Base-by-base conservation (phyloP, 1,139 yeast genomes). In the Geotrichum klebahnii region DNA sequence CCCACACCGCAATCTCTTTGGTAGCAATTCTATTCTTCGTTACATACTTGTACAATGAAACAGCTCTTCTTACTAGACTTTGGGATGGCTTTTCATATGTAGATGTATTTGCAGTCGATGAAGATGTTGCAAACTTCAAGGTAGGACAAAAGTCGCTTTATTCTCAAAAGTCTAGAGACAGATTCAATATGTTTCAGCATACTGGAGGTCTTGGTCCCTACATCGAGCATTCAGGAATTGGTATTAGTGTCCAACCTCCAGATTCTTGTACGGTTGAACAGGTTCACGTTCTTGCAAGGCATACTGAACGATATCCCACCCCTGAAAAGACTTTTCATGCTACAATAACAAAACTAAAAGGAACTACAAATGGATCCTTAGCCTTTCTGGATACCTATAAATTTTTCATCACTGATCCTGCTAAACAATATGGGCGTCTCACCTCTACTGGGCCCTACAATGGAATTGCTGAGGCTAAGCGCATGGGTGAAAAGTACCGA, bases 171-270 rank as follows among this genome's bases (percentile, higher is more conserved):
- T 37, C 43, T 12, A 20, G 40, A 12, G 49, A 38, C 42, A 28
- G 33, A 22, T 52, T 49, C 37, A 44, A 43, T 31, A 16, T 52
- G 31, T 46, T 49, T 23, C 50, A 42, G 37, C 53, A 50, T 26
- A 36, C 53, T 9, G 54, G 55, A 6, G 55, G 55, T 2, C 40
- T 48, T 19, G 54, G 55, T 5, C 55, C 55, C 17, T 51, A 42
- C 28, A 0, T 77, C 70, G 56, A 67, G 74, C 71, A 79, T 5
- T 76, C 81, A 60, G 67, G 69, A 32, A 58, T 74, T 44, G 61
- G 66, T 1, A 70, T 71, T 68, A 32, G 35, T n/a, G 68, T 40
- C 75, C 42, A 37, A 17, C 44, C 46, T 2, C 51, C 50, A 20
- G 19, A 22, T n/a, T 23, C 43, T 3, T 57, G 59, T 39, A n/a